Evolutionary conservation across 169 alveolate species (phyloP), one percentile per base, ranked within the genome.

Genomic region (Cryptosporidium bovis): DNA sequence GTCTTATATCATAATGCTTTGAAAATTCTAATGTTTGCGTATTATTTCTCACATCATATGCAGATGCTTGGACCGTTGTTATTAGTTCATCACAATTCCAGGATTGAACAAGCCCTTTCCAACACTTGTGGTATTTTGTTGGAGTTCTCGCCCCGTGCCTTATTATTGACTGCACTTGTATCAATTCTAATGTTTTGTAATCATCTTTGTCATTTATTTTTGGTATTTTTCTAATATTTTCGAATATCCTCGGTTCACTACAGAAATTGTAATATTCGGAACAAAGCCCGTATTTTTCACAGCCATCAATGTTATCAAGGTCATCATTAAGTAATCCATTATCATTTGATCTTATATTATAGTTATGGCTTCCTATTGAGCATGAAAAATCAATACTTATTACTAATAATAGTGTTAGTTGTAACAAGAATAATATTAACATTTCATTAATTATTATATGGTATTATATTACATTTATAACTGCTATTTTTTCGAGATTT

Each of bases 71-170:
- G 15, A 77, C 71, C 15, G 87, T 77, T 36, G 87, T 62, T 2
- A 77, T 50, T 46, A 77, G 51, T 20, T 77, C 87, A 40, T 77
- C 87, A 40, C 87, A 77, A 15, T 77, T 77, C 87, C 87, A 77
- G 5, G 66, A 46, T 62, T 77, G 87, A 77, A 27, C 64, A 18
- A 77, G 12, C 1, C 87, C 87, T 40, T 77, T 60, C 87, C 87
- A 77, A 29, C 87, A 77, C 13, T 77, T 60, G 31, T 77, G 87
- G 34, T 60, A 62, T 71, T 62, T 77, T n/a, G 87, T 77, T 40
- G 87, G 87, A 77, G 87, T 77, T 62, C 87, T 77, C 5, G 87
- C 87, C 0, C 87, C 87, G 27, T 77, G 87, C 18, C 87, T 56
- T 40, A 77, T 77, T 24, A 77, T 77, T 34, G 87, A 60, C 31